Conservation (phyloP, 345 rosid genomes). For the Boechera divaricarpa region DNA sequence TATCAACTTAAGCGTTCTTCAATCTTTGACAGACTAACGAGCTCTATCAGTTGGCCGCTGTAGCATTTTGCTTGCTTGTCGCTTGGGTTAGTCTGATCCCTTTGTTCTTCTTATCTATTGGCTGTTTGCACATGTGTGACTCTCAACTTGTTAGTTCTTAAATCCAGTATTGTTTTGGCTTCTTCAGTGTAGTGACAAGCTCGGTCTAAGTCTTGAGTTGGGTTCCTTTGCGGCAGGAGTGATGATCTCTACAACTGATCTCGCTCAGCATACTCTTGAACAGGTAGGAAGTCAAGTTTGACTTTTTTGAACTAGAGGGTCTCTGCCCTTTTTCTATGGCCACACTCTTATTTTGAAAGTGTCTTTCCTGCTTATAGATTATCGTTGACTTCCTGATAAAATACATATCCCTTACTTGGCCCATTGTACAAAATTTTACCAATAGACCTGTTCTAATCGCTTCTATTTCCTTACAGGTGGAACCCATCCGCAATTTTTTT, state of each 20-base stretch:
- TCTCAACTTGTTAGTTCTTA: slow-evolving; percentile 11
- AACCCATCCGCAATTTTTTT: slow-evolving; percentile 92
- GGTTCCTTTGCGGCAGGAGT: slow-evolving; percentile 99
- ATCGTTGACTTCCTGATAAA: not conserved
- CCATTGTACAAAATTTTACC: not conserved
- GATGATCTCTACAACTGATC: slow-evolving; percentile 98
- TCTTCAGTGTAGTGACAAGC: slow-evolving; percentile 96
- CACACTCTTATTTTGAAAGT: slow-evolving; percentile 8
- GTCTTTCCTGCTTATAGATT: not conserved
- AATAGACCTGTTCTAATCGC: not conserved
- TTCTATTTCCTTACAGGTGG: slow-evolving; percentile 59
- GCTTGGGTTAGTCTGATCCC: slow-evolving; percentile 83
- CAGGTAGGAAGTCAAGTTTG: slow-evolving; percentile 60
- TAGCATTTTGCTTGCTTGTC: slow-evolving; percentile 96
- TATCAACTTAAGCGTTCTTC: slow-evolving; percentile 34
- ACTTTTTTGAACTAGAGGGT: slow-evolving; percentile 12
- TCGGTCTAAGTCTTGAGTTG: slow-evolving; percentile 95
- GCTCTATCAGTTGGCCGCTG: slow-evolving; percentile 95
- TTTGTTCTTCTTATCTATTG: slow-evolving; percentile 42
- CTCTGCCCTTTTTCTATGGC: slow-evolving; percentile 22
- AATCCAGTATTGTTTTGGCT: slow-evolving; percentile 27
- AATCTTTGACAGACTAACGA: slow-evolving; percentile 82
- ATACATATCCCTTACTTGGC: slow-evolving; percentile 5
- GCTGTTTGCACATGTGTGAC: slow-evolving; percentile 15
- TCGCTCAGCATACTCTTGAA: slow-evolving; percentile 92